Base-by-base conservation (phyloP, 305 asterid species). In the Solanum hybrid region DNA sequence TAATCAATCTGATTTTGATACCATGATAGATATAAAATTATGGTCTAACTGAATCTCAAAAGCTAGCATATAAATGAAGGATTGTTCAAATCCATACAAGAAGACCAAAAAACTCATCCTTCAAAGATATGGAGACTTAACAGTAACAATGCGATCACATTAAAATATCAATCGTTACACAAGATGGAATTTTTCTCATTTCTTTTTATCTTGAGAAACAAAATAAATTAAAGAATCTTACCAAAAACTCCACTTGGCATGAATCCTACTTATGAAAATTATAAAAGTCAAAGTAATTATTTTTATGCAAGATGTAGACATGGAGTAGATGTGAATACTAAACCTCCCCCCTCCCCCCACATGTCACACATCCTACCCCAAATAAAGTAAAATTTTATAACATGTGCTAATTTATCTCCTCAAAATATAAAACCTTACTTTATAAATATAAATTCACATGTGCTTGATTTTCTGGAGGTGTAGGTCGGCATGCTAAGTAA, bases 41-140 rank as follows among this genome's bases (percentile, higher is more conserved):
- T 22, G 6, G 0, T 22, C 0, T 22, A 65, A 65, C 2, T 65
- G 0, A 20, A 3, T 0, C 13, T 22, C 5, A 65, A 65, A 22
- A 1, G 3, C 4, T 22, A 65, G 1, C 26, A 22, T 8, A 3
- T 65, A 65, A 65, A 22, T 0, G 0, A 0, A 65, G 1, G 1
- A 3, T 9, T 22, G 3, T 22, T 65, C 27, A 65, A 65, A 22
- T 65, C 1, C 6, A 22, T 8, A 3, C 11, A 9, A 8, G 0
- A 22, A 65, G 11, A 61, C 11, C 68, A 7, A 65, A 61, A 7
- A 20, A 8, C 13, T 61, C 27, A 22, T 65, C 6, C 68, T 17
- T 17, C n/a, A 57, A 2, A 15, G 10, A 57, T 57, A 45, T 45
- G 22, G 3, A 45, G n/a, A 57, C 10, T 15, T 57, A 17, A 57